These are phyloP conservation scores for Rhynchospora breviuscula DNA, from an alignment of 176 grass and related monocot species.

Conservation along the genomic window DNA sequence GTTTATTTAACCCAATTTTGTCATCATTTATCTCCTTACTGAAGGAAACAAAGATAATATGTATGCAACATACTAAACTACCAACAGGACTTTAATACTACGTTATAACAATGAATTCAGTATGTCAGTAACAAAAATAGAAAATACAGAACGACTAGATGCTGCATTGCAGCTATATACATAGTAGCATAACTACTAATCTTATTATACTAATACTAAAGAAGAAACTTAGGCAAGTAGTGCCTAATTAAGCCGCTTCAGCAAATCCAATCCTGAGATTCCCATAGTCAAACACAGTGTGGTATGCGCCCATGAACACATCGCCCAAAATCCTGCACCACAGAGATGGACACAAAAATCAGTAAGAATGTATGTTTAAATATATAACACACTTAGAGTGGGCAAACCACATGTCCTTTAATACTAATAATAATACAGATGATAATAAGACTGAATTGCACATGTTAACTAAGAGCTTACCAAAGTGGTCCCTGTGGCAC, in stretches of 20 bases:
- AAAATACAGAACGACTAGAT: neutral
- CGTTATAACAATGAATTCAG: neutral
- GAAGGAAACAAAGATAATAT: neutral
- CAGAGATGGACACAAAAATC: neutral
- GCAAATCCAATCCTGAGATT: constrained; percentile 23
- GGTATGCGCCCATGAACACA: constrained; percentile 28
- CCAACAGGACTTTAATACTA: neutral
- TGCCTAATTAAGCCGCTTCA: constrained; percentile 9
- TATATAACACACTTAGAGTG: neutral
- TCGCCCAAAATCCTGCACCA: constrained; percentile 17
- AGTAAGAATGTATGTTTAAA: constrained; percentile 11
- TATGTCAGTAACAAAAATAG: neutral
- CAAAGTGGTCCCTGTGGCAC: constrained; percentile 31
- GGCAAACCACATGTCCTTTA: neutral
- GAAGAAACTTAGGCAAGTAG: neutral
- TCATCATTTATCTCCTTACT: neutral
- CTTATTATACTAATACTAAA: neutral
- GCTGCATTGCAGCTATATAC: constrained; percentile 18
- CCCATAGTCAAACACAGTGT: constrained; percentile 19
- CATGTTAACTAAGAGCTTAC: neutral
- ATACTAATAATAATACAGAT: neutral
- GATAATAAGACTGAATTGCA: neutral
- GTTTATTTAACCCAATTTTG: too few species aligned
- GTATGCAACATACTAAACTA: neutral
- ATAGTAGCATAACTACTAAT: constrained; percentile 10